Evolutionary conservation across 2,329 filamentous ascomycete species (phyloP), one percentile per base, ranked within the genome.

Genomic region (Alternaria sp.): DNA sequence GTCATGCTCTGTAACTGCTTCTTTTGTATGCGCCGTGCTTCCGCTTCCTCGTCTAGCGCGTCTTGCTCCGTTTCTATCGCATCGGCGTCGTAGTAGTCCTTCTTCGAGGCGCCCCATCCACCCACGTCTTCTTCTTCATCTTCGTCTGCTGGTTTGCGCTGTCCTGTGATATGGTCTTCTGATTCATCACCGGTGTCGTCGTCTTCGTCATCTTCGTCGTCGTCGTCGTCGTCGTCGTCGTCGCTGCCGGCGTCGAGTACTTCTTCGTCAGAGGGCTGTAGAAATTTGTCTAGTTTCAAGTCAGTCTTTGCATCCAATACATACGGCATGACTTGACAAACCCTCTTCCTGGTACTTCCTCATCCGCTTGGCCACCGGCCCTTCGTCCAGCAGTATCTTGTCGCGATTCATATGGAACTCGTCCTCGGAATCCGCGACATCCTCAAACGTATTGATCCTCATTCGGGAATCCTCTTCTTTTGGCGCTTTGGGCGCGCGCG

Each of bases 1-100:
- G 89, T 87, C 92, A 99, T 95, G 67, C 91, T 90, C 69, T 93
- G 86, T 25, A 98, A 80, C 75, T 95, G 94, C 84, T 97, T 97
- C 80, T 93, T 89, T 78, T 98, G 94, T 62, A 99, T 80, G 63
- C 93, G 86, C 77, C 90, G 89, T 3, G 94, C 95, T 78, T 99
- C 96, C 11, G 86, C 88, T 79, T 99, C 96, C 83, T 99, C 95
- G 74, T 95, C 94, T 32, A 96, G 80, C 0, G 95, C 95, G 79
- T 90, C 89, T 62, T 87, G 86, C 72, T 90, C 89, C 1, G 87
- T 90, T 72, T 90, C 87, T 59, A 90, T 89, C 10, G 82, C 82
- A 78, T 99, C 94, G 68, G 93, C 92, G 81, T 97, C 87, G 80
- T 99, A 99, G 81, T 97, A 97, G 70, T 97, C 94, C 63, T 91